phyloP scores from a whole-genome alignment of 2,329 filamentous ascomycete species.

The Coleophoma eucalyptorum region DNA sequence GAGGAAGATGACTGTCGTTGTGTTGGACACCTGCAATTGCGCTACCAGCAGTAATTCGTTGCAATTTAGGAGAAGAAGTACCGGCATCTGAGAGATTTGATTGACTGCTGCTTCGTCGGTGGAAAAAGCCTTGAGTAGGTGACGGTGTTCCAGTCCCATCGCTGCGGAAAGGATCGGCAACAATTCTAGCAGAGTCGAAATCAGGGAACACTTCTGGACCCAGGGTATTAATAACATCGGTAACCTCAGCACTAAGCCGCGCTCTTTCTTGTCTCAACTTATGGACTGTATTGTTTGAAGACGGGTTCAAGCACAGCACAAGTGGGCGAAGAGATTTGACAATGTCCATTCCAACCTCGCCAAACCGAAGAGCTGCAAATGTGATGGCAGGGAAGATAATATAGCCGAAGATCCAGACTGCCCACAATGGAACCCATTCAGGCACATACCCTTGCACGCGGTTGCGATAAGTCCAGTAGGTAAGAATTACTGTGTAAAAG shows the following conservation, averaged over 20 bases:
- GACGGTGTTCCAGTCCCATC: constrained; percentile 17
- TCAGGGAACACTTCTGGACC: constrained; percentile 97
- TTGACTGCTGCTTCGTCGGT: constrained; percentile 45
- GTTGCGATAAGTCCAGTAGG: constrained; percentile 76
- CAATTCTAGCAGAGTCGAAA: constrained; percentile 74
- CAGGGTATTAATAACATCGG: constrained; percentile 88
- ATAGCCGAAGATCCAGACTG: constrained; percentile 70
- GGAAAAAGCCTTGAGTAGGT: constrained; percentile 15
- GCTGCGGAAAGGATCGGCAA: constrained; percentile 48
- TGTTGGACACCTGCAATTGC: constrained; percentile 23
- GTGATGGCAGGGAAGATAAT: constrained; percentile 83
- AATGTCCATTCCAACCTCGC: constrained; percentile 98
- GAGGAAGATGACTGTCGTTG: constrained; percentile 47
- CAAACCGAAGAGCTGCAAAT: constrained; percentile 89
- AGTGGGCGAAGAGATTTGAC: constrained; percentile 90
- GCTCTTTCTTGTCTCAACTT: constrained; percentile 70
- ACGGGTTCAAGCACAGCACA: constrained; percentile 78
- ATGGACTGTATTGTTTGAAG: constrained; percentile 78
- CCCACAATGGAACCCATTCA: constrained; percentile 74
- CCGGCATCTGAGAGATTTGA: constrained; percentile 31
- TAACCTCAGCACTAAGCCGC: constrained; percentile 76
- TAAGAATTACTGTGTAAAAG: constrained; percentile 71
- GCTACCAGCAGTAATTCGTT: constrained; percentile 15
- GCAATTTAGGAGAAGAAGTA: constrained; percentile 25
- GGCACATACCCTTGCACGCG: constrained; percentile 80